These are phyloP conservation scores for Coemansia sp. DNA, from an alignment of 371 early-diverging fungal genomes.

Conservation along the genomic window DNA sequence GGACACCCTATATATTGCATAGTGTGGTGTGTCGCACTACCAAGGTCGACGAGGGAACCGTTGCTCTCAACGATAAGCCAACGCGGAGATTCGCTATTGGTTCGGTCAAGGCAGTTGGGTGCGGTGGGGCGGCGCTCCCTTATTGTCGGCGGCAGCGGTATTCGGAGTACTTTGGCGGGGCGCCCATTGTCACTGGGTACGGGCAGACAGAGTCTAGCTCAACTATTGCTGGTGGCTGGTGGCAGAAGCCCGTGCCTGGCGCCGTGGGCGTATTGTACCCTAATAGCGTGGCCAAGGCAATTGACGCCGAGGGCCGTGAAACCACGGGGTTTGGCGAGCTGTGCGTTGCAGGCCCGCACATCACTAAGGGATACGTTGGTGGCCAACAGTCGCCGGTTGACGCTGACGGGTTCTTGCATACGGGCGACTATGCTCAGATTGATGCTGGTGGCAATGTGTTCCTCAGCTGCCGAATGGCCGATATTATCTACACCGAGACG, in stretches of 20 bases:
- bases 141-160: conserved; percentile 8
- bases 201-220: conserved; percentile 7
- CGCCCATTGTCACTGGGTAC: neutral
- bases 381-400: neutral
- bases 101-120: conserved; percentile 24
- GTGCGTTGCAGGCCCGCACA: conserved; percentile 25
- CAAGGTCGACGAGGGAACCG: neutral
- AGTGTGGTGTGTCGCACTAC: conserved; percentile 5
- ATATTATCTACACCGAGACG: conserved; percentile 22
- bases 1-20: conserved; percentile 18
- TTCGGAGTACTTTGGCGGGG: conserved; percentile 17
- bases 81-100: conserved; percentile 7
- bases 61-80: neutral
- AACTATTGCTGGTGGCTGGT: neutral
- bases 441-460: conserved; percentile 23
- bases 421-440: conserved; percentile 38
- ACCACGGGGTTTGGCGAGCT: conserved; percentile 34
- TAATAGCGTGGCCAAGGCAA: conserved; percentile 19
- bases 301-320: conserved; percentile 28
- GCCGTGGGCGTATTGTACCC: conserved; percentile 21
- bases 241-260: neutral
- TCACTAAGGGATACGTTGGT: conserved; percentile 36
- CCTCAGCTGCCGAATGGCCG: conserved; percentile 28
- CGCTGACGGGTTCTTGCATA: conserved; percentile 24
- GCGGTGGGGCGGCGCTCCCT: conserved; percentile 39